Evolutionary conservation across 768 basidiomycete species (phyloP), one percentile per base, ranked within the genome.

Genomic region (Agaricus subrufescens): DNA sequence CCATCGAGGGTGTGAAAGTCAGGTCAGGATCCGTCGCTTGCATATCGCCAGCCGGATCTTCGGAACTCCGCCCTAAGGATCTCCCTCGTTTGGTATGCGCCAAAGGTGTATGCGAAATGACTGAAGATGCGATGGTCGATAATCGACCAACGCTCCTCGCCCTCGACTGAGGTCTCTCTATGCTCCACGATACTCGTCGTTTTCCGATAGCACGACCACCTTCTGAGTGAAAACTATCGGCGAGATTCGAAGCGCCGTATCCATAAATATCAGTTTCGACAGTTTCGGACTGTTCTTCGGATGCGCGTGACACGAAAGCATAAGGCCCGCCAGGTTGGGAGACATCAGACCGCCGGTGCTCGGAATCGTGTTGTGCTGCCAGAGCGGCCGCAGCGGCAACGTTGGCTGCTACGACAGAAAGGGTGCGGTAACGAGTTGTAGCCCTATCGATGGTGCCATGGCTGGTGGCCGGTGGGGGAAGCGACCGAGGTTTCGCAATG

Each of bases 201-300:
- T 76, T 73, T 12, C 72, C 62, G 12, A 65, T 64, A 26, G 72
- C 69, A 42, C 75, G 71, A 2, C 80, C 81, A 19, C 77, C 70
- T 53, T 94, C 93, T 0, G 93, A 94, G 65, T 87, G 80, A 63
- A 90, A 83, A 62, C 90, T 91, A 29, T 89, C 88, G 2, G 82
- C 77, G 67, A 94, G 75, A 5, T 78, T 75, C 25, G 83, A 70
- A 11, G 80, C 75, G 5, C 79, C 74, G 5, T 77, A 75, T 7
- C 84, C 85, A 47, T 81, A 79, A 2, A 73, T 76, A 11, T 80
- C 79, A 30, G 73, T 77, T 37, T 69, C 71, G 6, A n/a, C 39
- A 43, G 31, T 38, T 7, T 45, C 25, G 14, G 61, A 54, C 10
- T 12, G 54, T 23, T n/a, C 54, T 15, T 43, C 19, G 7, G 54